A percentile compares a stretch with the other conserved stretches of the same genome.
These are phyloP conservation scores for Alisma plantagoaquatica DNA, from an alignment of 106 monocot genomes.

Conservation along the genomic window DNA sequence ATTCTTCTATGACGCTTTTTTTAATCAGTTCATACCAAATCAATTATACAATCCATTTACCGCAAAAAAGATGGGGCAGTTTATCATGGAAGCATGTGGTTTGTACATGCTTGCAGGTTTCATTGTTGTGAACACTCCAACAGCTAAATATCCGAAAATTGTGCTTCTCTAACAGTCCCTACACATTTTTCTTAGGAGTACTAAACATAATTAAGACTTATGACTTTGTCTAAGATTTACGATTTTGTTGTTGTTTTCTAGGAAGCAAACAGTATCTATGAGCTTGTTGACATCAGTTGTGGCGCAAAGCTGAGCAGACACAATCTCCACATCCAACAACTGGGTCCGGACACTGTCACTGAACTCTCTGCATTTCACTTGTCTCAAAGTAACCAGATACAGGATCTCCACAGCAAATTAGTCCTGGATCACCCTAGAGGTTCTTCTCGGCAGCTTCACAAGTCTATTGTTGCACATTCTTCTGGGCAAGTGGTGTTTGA, in stretches of 20 bases:
- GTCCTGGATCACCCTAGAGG: conserved; percentile 78
- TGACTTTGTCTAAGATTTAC: too few relatives aligned
- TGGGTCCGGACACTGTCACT: conserved; percentile 66
- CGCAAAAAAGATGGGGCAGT: neutral
- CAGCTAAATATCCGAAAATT: neutral
- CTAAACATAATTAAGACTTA: too few relatives aligned
- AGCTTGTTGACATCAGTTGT: conserved; percentile 58
- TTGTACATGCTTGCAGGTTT: neutral
- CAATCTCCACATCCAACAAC: conserved; percentile 73
- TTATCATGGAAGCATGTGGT: neutral
- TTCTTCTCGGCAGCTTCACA: conserved; percentile 67
- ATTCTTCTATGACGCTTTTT: too few relatives aligned
- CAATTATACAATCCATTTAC: neutral
- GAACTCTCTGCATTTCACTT: too few relatives aligned
- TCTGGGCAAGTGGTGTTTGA: conserved; percentile 47
- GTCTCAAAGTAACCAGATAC: conserved; percentile 61
- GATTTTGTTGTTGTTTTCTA: too few relatives aligned
- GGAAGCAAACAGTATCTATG: conserved; percentile 59
- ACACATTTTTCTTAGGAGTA: too few relatives aligned
- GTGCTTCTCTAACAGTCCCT: neutral
- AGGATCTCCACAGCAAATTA: conserved; percentile 78
- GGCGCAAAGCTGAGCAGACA: conserved; percentile 76
- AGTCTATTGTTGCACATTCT: conserved; percentile 65
- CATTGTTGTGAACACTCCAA: neutral
- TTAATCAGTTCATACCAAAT: neutral